Evolutionary conservation across 1,284 basidiomycete genomes (phyloP).

Genomic region (Golubevia sp.): DNA sequence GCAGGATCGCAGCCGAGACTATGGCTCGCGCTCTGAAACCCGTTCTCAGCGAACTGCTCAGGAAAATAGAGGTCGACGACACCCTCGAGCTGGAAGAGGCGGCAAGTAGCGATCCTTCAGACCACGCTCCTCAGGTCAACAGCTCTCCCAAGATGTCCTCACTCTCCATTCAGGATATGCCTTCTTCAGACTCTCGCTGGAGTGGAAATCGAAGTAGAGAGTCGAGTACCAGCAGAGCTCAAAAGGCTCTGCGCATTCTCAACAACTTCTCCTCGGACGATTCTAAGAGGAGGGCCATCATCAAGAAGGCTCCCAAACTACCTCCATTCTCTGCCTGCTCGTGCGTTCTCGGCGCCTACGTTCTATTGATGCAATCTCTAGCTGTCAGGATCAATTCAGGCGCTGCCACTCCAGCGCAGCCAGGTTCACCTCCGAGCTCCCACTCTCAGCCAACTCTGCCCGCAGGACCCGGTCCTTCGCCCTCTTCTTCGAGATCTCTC

Average conservation of each 20-base stretch:
- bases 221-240: not conserved
- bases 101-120: not conserved
- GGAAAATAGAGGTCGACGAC: not conserved
- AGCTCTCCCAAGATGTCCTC: not conserved
- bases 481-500: not conserved
- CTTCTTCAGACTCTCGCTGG: not conserved
- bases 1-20: slow-evolving; percentile 31
- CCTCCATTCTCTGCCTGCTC: slow-evolving; percentile 44
- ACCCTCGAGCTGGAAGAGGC: not conserved
- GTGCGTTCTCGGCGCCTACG: slow-evolving; percentile 39
- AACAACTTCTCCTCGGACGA: not conserved
- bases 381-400: slow-evolving; percentile 31
- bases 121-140: not conserved
- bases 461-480: no score
- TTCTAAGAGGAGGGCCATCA: not conserved
- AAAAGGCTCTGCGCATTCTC: not conserved
- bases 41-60: not conserved
- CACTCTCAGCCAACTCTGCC: no score
- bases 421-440: not conserved
- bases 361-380: slow-evolving; percentile 40
- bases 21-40: slow-evolving; percentile 13
- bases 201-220: not conserved
- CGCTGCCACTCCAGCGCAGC: not conserved
- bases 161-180: not conserved
- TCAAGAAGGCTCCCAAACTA: slow-evolving; percentile 20